phyloP scores from a whole-genome alignment of 148 eudicot species.

The Chenopodium suecicum region DNA sequence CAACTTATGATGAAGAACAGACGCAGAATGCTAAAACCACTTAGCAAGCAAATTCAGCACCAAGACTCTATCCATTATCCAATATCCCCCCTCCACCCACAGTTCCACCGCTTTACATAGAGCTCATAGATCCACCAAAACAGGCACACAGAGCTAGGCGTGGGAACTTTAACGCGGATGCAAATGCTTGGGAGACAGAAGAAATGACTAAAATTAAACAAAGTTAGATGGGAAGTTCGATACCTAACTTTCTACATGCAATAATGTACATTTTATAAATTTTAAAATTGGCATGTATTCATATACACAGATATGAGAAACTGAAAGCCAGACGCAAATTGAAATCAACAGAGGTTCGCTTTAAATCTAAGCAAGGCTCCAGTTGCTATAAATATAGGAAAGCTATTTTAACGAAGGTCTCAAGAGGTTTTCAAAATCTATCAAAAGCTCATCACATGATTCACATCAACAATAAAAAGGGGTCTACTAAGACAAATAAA shows the following conservation, averaged over 20 bases:
- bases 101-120: slow-evolving; percentile 31
- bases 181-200: slow-evolving; percentile 68
- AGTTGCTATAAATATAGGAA: slow-evolving; percentile 18
- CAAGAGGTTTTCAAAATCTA: too few species aligned
- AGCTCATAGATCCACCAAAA: slow-evolving; percentile 31
- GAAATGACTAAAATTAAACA: slow-evolving; percentile 58
- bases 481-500: too few species aligned
- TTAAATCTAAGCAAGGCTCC: slow-evolving; percentile 13
- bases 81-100: slow-evolving; percentile 32
- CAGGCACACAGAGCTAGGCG: slow-evolving; percentile 27
- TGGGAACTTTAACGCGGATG: slow-evolving; percentile 17
- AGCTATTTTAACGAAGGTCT: slow-evolving; percentile 26
- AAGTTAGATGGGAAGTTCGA: slow-evolving; percentile 32
- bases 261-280: background rate
- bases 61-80: slow-evolving; percentile 32
- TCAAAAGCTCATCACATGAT: too few species aligned
- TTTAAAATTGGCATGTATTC: background rate
- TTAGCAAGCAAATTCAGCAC: slow-evolving; percentile 27
- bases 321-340: slow-evolving; percentile 58
- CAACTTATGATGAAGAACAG: slow-evolving; percentile 38
- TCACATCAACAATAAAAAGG: too few species aligned
- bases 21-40: slow-evolving; percentile 16
- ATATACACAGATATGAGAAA: slow-evolving; percentile 60
- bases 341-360: slow-evolving; percentile 58
- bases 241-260: background rate